Evolutionary conservation across 441 rosid species (phyloP), one percentile per base, ranked within the genome.

Genomic region (Adansonia madagascariensis): DNA sequence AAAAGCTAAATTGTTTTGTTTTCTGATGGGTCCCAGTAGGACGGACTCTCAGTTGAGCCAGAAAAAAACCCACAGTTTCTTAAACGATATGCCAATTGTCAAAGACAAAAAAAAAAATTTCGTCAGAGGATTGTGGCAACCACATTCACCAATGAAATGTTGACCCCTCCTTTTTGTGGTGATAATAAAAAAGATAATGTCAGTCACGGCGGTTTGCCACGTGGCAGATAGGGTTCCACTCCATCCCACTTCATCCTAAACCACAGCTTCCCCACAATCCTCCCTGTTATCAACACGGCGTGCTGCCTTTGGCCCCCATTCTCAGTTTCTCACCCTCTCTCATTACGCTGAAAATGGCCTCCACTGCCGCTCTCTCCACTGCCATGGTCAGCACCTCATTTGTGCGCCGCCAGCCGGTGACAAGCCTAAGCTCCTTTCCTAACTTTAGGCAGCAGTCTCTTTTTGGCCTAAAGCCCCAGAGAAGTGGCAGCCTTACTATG

Each of bases 371-470:
- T 50, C 89, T 91, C 77, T 81, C 96, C 44, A 86, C 91, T 72
- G 88, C 95, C 83, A 79, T 88, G 62, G 76, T 89, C 7, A 87
- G 89, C 87, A 81, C 93, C 12, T 82, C 93, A 72, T 93, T 93
- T 76, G 43, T 84, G 77, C 84, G 90, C 69, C 82, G 78, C 55
- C 84, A 86, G 62, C 85, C 95, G 0, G 64, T 49, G 20, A 80
- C 81, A 3, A 80, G 81, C 84, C 85, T 88, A 11, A 82, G 88
- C 73, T 86, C 92, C 15, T 79, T 90, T 15, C 87, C 90, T 11
- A 74, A 75, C 60, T 74, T 79, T 44, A 83, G 31, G 31, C 31
- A 85, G 47, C 85, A 88, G 67, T 77, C 89, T 64, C 87, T 90
- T 50, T 89, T 92, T 62, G 97, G 97, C 47, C 77, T 92, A 73